Evolutionary conservation across 495 filamentous ascomycete genomes (phyloP).

Genomic region (Cercophora samala): DNA sequence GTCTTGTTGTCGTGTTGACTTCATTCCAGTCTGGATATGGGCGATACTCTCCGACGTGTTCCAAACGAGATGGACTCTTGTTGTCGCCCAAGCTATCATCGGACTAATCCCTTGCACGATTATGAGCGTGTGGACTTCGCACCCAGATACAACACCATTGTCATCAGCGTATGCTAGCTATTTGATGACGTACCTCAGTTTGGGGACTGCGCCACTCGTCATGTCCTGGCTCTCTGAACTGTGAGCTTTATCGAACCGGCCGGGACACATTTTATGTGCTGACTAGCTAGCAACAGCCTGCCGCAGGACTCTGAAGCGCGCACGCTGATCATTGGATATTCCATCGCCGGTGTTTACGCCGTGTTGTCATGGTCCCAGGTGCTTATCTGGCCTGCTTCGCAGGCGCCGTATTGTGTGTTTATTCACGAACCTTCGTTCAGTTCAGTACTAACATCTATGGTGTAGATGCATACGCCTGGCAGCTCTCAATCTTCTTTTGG

Average conservation of each 20-base stretch:
- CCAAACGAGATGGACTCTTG: conserved; percentile 37
- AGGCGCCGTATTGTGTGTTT: conserved; percentile 40
- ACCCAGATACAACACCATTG: conserved; percentile 30
- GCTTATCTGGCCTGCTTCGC: conserved; percentile 41
- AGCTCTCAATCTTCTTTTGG: conserved; percentile 39
- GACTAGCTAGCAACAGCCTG: conserved; percentile 16
- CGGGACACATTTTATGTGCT: not conserved
- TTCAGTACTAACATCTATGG: conserved; percentile 13
- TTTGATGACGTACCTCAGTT: conserved; percentile 37
- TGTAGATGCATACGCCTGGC: conserved; percentile 38
- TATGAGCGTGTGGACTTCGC: conserved; percentile 40
- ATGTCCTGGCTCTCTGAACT: conserved; percentile 42
- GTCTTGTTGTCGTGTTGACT: not conserved
- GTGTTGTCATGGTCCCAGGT: conserved; percentile 42
- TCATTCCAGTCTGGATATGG: conserved; percentile 38
- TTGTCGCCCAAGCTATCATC: conserved; percentile 40
- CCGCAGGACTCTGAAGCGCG: conserved; percentile 42
- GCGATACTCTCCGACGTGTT: conserved; percentile 39
- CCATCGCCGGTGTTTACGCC: conserved; percentile 40
- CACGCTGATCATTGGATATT: conserved; percentile 38
- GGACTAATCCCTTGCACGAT: conserved; percentile 39
- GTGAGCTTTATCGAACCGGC: conserved; percentile 18
- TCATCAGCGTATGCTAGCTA: conserved; percentile 39
- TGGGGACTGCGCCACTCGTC: conserved; percentile 41
- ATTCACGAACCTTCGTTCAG: not conserved